Evolutionary conservation across 257 asterid genomes (phyloP), one percentile per base, ranked within the genome.

Genomic region (Craterostigma plantagineum): DNA sequence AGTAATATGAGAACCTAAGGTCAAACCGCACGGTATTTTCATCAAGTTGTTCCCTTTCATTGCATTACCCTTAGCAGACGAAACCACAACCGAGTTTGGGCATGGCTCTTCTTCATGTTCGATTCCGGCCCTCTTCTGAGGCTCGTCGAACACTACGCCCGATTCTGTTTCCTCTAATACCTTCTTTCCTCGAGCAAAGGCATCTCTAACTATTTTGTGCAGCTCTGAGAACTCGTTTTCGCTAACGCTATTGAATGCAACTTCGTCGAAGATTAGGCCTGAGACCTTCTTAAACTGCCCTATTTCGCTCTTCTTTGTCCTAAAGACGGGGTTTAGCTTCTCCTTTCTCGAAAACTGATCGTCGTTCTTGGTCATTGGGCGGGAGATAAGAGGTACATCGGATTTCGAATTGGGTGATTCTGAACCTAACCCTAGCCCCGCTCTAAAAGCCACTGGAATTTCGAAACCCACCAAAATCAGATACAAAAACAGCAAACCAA

Each of bases 1-100:
- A 7, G 97, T 86, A 36, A 81, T 75, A 56, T 86, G 90, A 52
- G 97, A 86, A 39, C 97, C 97, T 58, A 81, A 58, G 12, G 94
- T 57, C 63, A 86, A 49, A 33, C 95, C 97, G 58, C 97, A 86
- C 0, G 97, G 93, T 40, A 81, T 79, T 56, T 66, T 77, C 75
- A 71, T 67, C 60, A 78, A 23, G 30, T 23, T 59, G 3, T 55
- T 67, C n/a, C n/a, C n/a, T n/a, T n/a, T n/a, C n/a, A n/a, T n/a
- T n/a, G n/a, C n/a, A n/a, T n/a, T n/a, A 38, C 61, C 78, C 30
- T 54, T 63, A 46, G 75, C 75, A 17, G 69, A 33, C 46, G 76
- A 57, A 23, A 23, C 30, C 35, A 63, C 63, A 33, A 82, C 68
- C 9, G 95, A 86, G 55, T 55, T 61, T 0, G 85, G 87, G 62